Evolutionary conservation across 2,329 filamentous ascomycete species (phyloP), one percentile per base, ranked within the genome.

Genomic region (Microcyclospora tardicrescens): DNA sequence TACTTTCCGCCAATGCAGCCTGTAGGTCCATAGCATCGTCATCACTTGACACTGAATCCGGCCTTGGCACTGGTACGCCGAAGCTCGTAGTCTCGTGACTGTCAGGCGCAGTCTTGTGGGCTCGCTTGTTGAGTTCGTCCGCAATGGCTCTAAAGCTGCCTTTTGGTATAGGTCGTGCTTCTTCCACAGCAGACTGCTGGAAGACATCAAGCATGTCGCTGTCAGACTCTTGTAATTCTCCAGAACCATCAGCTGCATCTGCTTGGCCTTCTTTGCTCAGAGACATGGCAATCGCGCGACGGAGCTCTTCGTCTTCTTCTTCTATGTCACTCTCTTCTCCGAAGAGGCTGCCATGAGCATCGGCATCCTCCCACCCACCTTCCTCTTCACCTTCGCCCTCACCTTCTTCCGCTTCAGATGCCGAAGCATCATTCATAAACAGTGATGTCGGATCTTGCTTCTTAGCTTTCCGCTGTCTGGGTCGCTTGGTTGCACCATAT

Each of bases 271-370:
- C 51, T 52, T 43, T 47, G 27, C 44, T 38, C 29, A 96, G 63
- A 5, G 89, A 96, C 60, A 96, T 69, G 2, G 82, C 81, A 53
- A 96, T 94, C 10, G 89, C 87, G 44, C 71, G 73, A 42, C 77
- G 77, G 5, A 96, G 67, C 37, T 94, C 84, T 45, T 83, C 78
- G 13, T 87, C 81, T 30, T 83, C 77, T 12, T 72, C 68, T 11
- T 66, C 67, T 9, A 43, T n/a, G 6, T 66, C 60, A 30, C 68
- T 63, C 13, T 65, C 63, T 40, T 71, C 73, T 10, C 37, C 81
- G 1, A 84, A 59, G 0, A 73, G 72, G 19, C 76, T 69, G 8
- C 69, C 66, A 9, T 68, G 62, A 6, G 36, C 47, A 1, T 57
- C 55, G 8, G 61, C 56, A 33, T 63, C 56, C 40, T 62, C 61